Percentiles rank a stretch among this genome's conserved stretches.
phyloP scores from a whole-genome alignment of 163 green algal species.

The Scenedesmus sp. region DNA sequence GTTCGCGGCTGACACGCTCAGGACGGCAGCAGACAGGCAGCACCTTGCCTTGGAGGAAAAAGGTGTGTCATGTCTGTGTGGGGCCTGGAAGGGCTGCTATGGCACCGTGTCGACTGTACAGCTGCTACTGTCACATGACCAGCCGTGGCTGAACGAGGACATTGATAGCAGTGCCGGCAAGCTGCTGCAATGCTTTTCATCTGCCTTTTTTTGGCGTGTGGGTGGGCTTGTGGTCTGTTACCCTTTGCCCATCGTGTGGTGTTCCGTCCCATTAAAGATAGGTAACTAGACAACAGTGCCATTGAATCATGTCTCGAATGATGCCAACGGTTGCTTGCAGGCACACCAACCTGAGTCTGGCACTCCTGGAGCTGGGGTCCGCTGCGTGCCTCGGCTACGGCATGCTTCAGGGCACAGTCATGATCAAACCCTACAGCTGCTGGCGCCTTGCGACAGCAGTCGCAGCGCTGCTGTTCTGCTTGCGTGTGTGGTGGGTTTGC shows the following conservation, averaged over 20 bases:
- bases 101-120: no score
- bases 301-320: not conserved
- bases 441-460: conserved; percentile 4
- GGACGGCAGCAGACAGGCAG: conserved; percentile 29
- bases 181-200: not conserved
- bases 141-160: no score
- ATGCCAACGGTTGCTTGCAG: not conserved
- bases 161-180: not conserved
- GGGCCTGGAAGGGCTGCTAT: not conserved
- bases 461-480: conserved; percentile 3
- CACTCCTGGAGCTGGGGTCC: not conserved
- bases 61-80: not conserved
- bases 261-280: no score
- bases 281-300: no score
- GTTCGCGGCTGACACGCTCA: not conserved
- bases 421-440: not conserved
- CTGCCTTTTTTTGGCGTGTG: not conserved
- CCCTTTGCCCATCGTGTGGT: no score
- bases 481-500: not conserved
- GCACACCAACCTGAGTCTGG: conserved; percentile 15
- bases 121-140: no score
- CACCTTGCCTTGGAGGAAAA: conserved; percentile 15
- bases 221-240: no score
- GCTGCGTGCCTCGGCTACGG: not conserved
- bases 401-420: not conserved